Evolutionary conservation across 2,329 filamentous ascomycete species (phyloP).

Genomic region (Fusarium sterilihyphosum): DNA sequence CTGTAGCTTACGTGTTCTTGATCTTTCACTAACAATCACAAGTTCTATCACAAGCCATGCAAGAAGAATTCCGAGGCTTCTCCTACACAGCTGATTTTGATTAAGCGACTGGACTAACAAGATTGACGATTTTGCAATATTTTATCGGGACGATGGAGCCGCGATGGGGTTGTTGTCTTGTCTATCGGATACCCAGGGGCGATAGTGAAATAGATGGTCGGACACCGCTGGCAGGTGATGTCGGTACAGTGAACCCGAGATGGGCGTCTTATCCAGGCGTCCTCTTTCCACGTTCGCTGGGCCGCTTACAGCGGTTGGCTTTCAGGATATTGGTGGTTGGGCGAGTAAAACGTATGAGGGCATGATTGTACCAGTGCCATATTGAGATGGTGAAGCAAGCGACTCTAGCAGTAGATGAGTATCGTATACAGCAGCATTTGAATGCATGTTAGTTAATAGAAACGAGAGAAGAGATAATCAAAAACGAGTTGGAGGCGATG

Average conservation of each 20-base stretch:
- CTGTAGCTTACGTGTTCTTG: not conserved
- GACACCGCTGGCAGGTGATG: slow-evolving; percentile 36
- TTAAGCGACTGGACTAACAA: slow-evolving; percentile 51
- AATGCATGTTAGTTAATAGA: slow-evolving; percentile 40
- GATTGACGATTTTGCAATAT: slow-evolving; percentile 39
- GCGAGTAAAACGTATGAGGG: slow-evolving; percentile 34
- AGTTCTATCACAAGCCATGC: slow-evolving; percentile 98
- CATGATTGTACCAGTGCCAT: slow-evolving; percentile 10
- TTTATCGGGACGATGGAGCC: slow-evolving; percentile 37
- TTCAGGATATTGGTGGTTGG: slow-evolving; percentile 37
- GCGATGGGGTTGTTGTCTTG: slow-evolving; percentile 42
- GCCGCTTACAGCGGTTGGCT: slow-evolving; percentile 30
- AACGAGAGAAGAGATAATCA: slow-evolving; percentile 12
- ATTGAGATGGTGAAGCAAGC: slow-evolving; percentile 28
- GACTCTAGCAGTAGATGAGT: slow-evolving; percentile 24
- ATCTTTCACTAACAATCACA: slow-evolving; percentile 39
- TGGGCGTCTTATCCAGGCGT: slow-evolving; percentile 8
- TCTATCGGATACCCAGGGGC: slow-evolving; percentile 44
- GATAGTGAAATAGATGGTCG: slow-evolving; percentile 41
- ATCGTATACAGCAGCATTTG: slow-evolving; percentile 30
- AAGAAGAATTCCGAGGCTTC: slow-evolving; percentile 99
- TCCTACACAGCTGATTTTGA: slow-evolving; percentile 95
- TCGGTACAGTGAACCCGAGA: slow-evolving; percentile 30
- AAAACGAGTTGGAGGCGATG: not conserved
- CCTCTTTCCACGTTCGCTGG: slow-evolving; percentile 21